Evolutionary conservation across 2,329 filamentous ascomycete species (phyloP).

Genomic region (Claviceps lovelessii): DNA sequence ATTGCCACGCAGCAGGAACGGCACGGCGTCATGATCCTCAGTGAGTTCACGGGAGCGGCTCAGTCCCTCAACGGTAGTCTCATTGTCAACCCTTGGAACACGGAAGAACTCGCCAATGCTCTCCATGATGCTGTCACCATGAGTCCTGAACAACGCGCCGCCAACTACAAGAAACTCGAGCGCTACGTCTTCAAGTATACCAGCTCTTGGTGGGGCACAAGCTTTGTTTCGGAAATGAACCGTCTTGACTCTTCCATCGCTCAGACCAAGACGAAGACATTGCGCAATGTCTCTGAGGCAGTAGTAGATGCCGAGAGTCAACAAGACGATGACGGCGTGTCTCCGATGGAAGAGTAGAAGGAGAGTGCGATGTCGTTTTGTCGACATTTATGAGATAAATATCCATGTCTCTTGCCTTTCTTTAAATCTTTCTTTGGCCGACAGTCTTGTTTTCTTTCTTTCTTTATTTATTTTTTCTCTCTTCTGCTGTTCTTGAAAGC

Average conservation of each 20-base stretch:
- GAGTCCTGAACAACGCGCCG: slow-evolving; percentile 71
- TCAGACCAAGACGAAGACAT: slow-evolving; percentile 27
- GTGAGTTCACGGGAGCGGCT: slow-evolving; percentile 90
- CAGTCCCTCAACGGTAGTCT: slow-evolving; percentile 87
- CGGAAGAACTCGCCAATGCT: slow-evolving; percentile 81
- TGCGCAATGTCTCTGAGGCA: slow-evolving; percentile 26
- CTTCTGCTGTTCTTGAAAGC: too few relatives aligned
- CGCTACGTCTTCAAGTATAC: slow-evolving; percentile 97
- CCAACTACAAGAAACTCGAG: slow-evolving; percentile 83
- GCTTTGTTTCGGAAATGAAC: slow-evolving; percentile 75
- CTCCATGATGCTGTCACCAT: slow-evolving; percentile 96
- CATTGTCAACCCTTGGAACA: slow-evolving; percentile 98
- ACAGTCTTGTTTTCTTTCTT: neutral
- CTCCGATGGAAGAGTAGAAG: slow-evolving; percentile 1
- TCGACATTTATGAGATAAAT: neutral
- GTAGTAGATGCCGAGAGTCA: slow-evolving; percentile 15
- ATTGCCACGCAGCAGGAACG: slow-evolving; percentile 84
- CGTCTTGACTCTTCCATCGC: slow-evolving; percentile 28
- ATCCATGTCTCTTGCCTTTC: neutral
- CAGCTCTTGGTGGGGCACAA: slow-evolving; percentile 90
- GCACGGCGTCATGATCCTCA: slow-evolving; percentile 87
- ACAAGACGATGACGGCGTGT: slow-evolving; percentile 4
- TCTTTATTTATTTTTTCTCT: neutral
- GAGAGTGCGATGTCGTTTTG: neutral
- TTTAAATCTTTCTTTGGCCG: neutral